Conservation (phyloP, 768 basidiomycete genomes). For the Hericium alpestre region DNA sequence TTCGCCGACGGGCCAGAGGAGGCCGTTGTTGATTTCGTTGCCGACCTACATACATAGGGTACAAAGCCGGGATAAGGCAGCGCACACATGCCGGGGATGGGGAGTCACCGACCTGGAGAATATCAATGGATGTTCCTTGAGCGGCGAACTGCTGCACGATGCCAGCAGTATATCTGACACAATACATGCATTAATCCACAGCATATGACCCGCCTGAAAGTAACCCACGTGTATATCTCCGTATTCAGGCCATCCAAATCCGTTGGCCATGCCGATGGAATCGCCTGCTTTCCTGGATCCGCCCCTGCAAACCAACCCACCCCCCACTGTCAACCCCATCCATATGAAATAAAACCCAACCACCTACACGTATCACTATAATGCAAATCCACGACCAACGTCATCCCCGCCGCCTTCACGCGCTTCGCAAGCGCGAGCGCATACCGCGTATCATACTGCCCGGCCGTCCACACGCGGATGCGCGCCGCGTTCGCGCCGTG, state of each 20-base stretch:
- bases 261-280: constrained; percentile 47
- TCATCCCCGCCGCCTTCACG: constrained; percentile 45
- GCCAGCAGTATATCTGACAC: constrained; percentile 37
- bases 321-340: neutral
- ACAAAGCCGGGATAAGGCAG: too few relatives aligned
- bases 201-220: too few relatives aligned
- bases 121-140: constrained; percentile 44
- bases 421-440: constrained; percentile 45
- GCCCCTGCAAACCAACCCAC: constrained; percentile 33
- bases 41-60: constrained; percentile 38
- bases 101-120: constrained; percentile 11
- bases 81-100: too few relatives aligned
- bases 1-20: constrained; percentile 50
- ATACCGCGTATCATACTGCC: constrained; percentile 43
- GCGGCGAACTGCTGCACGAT: constrained; percentile 40
- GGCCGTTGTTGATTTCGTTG: constrained; percentile 57
- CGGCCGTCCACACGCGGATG: constrained; percentile 54
- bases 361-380: constrained; percentile 45
- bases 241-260: constrained; percentile 41
- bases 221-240: constrained; percentile 40
- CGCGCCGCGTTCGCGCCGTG: constrained; percentile 50
- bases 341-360: constrained; percentile 21
- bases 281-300: constrained; percentile 51
- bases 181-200: too few relatives aligned
- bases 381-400: constrained; percentile 45